These are phyloP conservation scores for Sporothrix brasiliensis DNA, from an alignment of 2,329 filamentous ascomycete genomes.

Conservation along the genomic window DNA sequence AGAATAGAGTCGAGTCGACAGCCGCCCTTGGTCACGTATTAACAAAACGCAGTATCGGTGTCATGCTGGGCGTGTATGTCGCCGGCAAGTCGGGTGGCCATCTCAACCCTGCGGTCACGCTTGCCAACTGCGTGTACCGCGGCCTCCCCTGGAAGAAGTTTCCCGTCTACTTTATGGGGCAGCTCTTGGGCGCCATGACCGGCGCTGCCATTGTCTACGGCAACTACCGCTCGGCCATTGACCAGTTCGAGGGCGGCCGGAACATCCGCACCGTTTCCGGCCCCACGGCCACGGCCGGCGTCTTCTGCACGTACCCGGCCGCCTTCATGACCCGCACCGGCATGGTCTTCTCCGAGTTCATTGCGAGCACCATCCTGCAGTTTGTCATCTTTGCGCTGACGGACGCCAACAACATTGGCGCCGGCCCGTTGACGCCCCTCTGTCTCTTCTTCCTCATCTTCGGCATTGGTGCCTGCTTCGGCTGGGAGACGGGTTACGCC, in stretches of 20 bases:
- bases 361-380: constrained; percentile 59
- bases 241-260: constrained; percentile 38
- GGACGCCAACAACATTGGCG: constrained; percentile 62
- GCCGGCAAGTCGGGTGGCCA: constrained; percentile 50
- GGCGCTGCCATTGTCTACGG: constrained; percentile 59
- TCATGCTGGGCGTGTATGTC: constrained; percentile 70
- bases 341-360: constrained; percentile 62
- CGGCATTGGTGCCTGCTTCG: constrained; percentile 55
- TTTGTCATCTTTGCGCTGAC: constrained; percentile 61
- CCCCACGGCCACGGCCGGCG: constrained; percentile 55
- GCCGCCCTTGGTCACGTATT: background rate
- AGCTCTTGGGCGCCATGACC: constrained; percentile 60
- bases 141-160: constrained; percentile 63
- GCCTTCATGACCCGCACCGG: constrained; percentile 56
- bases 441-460: constrained; percentile 54
- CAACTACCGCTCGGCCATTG: constrained; percentile 57
- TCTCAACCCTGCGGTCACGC: constrained; percentile 57
- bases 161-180: constrained; percentile 58
- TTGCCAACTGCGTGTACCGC: constrained; percentile 55
- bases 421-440: constrained; percentile 51
- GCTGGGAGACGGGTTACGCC: constrained; percentile 57
- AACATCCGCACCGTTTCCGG: constrained; percentile 43
- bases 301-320: constrained; percentile 58
- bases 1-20: background rate
- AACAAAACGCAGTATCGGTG: constrained; percentile 54